Evolutionary conservation across 2,329 filamentous ascomycete genomes (phyloP), one percentile per base, ranked within the genome.

Genomic region (Alternaria gaisen): DNA sequence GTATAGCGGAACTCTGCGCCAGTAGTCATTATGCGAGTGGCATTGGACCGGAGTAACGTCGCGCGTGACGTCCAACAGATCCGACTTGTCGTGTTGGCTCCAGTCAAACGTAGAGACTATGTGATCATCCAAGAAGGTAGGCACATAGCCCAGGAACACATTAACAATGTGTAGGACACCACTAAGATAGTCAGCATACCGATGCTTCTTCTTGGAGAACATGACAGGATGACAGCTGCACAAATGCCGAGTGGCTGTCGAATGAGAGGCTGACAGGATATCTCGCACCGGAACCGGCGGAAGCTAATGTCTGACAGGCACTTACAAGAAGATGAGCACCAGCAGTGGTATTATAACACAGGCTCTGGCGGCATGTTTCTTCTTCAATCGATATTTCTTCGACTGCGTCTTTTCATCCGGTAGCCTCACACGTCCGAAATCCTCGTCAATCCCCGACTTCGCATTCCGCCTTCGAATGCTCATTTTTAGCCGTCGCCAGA

Each of bases 1-100:
- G 68, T 81, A 86, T 0, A 87, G 78, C 1, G 85, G 85, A 0
- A 85, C 79, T 2, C 77, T 78, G 9, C 84, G 83, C 84, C 84
- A 87, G 72, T 87, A 87, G 71, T 87, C 85, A 67, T 87, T 87
- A 67, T 87, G 85, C 3, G 84, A 86, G 66, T 87, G 85, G 60
- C 84, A 86, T 32, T 77, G 79, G 12, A 84, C 80, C 0, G 85
- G 84, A 1, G 75, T 71, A 32, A 86, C 80, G 50, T 83, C 83
- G 22, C 79, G 80, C 4, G 84, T 85, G 63, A 83, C 78, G 67
- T 85, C 83, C 1, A 83, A 80, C 0, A 83, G 80, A 42, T 74
- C 71, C 6, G 71, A 61, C 22, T 80, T 68, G 34, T 78, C 76
- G 10, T 75, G 69, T 26, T 76, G 70, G 36, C 77, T 80, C 83